Percentiles rank a stretch among this genome's conserved stretches.
Evolutionary conservation across 2,329 filamentous ascomycete species (phyloP).

Genomic region (Didymella lethalis): DNA sequence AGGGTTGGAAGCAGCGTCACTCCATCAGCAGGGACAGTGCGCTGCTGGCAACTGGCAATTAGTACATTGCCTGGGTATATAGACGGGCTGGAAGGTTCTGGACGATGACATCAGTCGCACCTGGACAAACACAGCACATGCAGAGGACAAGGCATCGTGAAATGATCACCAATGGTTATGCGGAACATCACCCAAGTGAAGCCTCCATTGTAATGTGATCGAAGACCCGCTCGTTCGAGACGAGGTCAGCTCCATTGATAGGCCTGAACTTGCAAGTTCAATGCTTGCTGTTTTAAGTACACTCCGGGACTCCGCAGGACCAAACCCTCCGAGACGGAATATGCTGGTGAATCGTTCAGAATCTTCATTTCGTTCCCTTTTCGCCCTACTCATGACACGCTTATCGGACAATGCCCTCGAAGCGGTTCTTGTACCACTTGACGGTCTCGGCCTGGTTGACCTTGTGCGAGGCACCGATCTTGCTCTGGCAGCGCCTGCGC

Average conservation of each 20-base stretch:
- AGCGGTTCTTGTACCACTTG: constrained; percentile 97
- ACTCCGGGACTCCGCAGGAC: constrained; percentile 51
- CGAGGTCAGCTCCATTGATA: constrained; percentile 56
- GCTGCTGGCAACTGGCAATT: constrained; percentile 9
- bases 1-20: background rate
- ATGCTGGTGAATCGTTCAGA: constrained; percentile 49
- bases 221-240: constrained; percentile 47
- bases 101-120: constrained; percentile 13
- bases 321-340: constrained; percentile 50
- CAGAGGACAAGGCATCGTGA: constrained; percentile 28
- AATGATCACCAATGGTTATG: constrained; percentile 64
- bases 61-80: constrained; percentile 19
- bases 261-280: constrained; percentile 50
- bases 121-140: constrained; percentile 32
- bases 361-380: constrained; percentile 41
- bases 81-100: constrained; percentile 4
- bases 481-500: constrained; percentile 88
- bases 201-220: constrained; percentile 64
- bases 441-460: constrained; percentile 95
- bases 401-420: constrained; percentile 99
- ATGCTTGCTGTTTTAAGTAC: constrained; percentile 54
- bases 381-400: constrained; percentile 49
- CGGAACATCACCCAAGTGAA: constrained; percentile 65
- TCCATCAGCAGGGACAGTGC: constrained; percentile 7
- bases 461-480: constrained; percentile 85